These are phyloP conservation scores for Suillus discolor DNA, from an alignment of 768 basidiomycete species.

Conservation along the genomic window DNA sequence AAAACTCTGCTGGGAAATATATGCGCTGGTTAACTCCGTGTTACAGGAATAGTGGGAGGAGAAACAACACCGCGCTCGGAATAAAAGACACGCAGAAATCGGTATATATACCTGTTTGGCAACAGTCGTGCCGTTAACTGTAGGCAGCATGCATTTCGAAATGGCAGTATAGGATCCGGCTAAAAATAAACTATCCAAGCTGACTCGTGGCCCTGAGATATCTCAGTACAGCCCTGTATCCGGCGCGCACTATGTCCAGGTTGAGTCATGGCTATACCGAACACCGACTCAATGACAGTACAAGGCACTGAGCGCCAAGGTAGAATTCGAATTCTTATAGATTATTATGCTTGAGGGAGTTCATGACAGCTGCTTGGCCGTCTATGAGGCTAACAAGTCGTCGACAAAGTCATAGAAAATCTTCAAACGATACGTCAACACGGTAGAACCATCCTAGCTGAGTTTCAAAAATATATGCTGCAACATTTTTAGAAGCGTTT, in stretches of 20 bases:
- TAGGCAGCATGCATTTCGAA: neutral
- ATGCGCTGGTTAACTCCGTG: neutral
- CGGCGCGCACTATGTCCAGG: neutral
- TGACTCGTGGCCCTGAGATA: neutral
- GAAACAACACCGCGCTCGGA: neutral
- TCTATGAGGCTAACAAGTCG: too few species aligned
- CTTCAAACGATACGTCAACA: too few species aligned
- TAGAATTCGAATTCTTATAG: too few species aligned
- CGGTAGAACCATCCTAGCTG: too few species aligned
- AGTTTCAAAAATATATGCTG: too few species aligned
- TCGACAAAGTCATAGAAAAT: too few species aligned
- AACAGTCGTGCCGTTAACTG: neutral
- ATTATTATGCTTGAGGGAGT: too few species aligned
- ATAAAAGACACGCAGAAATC: neutral
- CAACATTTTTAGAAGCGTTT: too few species aligned
- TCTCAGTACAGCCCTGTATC: neutral
- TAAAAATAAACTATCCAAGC: neutral
- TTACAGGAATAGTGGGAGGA: neutral
- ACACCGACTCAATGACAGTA: too few species aligned
- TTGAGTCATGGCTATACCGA: neutral
- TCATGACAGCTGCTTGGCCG: too few species aligned
- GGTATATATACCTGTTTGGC: slow-evolving; percentile 3
- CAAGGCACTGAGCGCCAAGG: too few species aligned
- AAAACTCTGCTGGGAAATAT: neutral
- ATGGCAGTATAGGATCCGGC: neutral